phyloP scores from a whole-genome alignment of 768 basidiomycete species.

The Panaeolus cyanescens region DNA sequence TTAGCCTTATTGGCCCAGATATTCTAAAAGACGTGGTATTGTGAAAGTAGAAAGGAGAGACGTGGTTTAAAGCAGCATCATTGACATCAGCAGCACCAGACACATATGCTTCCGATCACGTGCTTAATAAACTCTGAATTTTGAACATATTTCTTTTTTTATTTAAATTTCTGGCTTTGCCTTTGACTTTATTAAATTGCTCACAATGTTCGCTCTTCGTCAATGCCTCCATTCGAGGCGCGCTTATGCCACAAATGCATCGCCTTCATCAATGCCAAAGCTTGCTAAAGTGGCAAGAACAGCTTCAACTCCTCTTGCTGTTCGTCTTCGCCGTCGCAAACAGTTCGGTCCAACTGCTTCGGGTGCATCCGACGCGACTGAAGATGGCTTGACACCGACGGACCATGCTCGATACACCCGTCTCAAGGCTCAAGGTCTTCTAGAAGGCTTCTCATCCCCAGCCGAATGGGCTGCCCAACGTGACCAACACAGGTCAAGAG shows the following conservation, averaged over 20 bases:
- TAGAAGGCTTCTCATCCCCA: conserved; percentile 41
- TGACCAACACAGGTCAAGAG: conserved; percentile 59
- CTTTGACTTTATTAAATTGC: conserved; percentile 3
- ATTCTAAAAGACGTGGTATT: conserved; percentile 4
- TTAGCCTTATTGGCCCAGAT: conserved; percentile 19
- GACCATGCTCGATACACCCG: conserved; percentile 66
- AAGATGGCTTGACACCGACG: conserved; percentile 63
- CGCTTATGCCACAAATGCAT: conserved; percentile 40
- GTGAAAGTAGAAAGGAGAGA: conserved; percentile 5
- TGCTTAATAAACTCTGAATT: conserved; percentile 6
- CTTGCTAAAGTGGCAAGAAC: conserved; percentile 59
- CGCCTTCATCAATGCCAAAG: conserved; percentile 28
- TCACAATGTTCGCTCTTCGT: conserved; percentile 35
- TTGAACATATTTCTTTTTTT: not conserved
- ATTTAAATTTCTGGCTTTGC: conserved; percentile 14
- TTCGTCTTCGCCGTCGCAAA: conserved; percentile 68
- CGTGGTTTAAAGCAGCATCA: not conserved
- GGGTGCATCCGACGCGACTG: conserved; percentile 47
- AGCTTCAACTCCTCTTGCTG: conserved; percentile 72
- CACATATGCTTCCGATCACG: conserved; percentile 8
- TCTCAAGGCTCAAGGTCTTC: conserved; percentile 51
- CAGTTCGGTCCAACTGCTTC: conserved; percentile 35
- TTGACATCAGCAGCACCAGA: not conserved
- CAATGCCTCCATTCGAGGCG: conserved; percentile 30
- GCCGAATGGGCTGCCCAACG: conserved; percentile 60